Evolutionary conservation across 352 stramenopile species (phyloP).

Genomic region (Hyaloperonospora arabidopsidis): DNA sequence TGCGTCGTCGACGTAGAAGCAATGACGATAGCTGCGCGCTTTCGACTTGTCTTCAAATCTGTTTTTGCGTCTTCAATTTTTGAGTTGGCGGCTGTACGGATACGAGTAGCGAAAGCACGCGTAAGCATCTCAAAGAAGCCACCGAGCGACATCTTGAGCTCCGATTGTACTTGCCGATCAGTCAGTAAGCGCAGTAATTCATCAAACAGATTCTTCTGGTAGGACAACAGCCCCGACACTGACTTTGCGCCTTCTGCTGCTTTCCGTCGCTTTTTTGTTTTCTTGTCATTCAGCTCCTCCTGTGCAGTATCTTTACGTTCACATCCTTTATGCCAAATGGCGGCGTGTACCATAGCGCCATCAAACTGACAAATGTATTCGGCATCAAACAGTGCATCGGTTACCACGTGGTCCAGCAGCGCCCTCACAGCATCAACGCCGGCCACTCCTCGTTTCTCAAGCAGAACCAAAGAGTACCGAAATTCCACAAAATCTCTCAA

Average conservation of each 20-base stretch:
- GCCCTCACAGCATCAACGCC: conserved; percentile 13
- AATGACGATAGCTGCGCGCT: conserved; percentile 68
- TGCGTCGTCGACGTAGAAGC: conserved; percentile 62
- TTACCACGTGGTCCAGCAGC: conserved; percentile 51
- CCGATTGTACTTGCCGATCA: conserved; percentile 22
- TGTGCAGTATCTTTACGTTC: conserved; percentile 3
- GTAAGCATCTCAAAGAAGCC: conserved; percentile 62
- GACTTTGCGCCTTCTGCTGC: conserved; percentile 19
- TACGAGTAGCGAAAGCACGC: conserved; percentile 42
- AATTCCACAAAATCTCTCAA: conserved; percentile 51
- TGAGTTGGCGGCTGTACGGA: conserved; percentile 45
- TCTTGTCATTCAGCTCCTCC: conserved; percentile 16
- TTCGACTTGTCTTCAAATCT: conserved; percentile 67
- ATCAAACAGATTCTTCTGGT: conserved; percentile 76
- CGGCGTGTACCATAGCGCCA: conserved; percentile 39
- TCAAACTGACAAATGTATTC: conserved; percentile 77
- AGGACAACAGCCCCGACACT: conserved; percentile 47
- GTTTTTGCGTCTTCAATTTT: conserved; percentile 71
- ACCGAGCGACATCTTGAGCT: conserved; percentile 45
- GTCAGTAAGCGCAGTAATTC: conserved; percentile 51
- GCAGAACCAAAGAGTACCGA: conserved; percentile 36
- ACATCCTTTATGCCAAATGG: conserved; percentile 19
- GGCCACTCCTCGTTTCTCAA: conserved; percentile 15
- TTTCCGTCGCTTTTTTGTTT: conserved; percentile 43
- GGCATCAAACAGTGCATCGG: conserved; percentile 67